Evolutionary conservation across 176 grass and related monocot species (phyloP).

Genomic region (Carex scoparia): DNA sequence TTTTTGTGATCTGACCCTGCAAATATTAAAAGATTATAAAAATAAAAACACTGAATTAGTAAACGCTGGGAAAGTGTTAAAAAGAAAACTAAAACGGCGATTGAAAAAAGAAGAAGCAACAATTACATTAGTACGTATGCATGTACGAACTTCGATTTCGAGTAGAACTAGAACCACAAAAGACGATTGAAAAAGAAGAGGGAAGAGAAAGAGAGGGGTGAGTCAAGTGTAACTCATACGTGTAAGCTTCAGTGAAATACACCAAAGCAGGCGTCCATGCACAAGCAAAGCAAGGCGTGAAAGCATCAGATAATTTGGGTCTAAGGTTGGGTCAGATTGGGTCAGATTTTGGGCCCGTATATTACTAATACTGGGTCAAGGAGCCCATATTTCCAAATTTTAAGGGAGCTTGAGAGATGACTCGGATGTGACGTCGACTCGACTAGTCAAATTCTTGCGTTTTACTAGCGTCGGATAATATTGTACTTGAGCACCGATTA

Average conservation of each 20-base stretch:
- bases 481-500: too few relatives aligned
- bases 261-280: background rate
- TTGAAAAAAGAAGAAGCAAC: background rate
- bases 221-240: background rate
- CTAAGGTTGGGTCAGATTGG: background rate
- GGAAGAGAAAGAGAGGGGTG: background rate
- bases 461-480: too few relatives aligned
- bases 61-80: background rate
- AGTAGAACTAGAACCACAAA: background rate
- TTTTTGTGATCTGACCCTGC: background rate
- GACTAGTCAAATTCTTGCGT: too few relatives aligned
- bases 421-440: too few relatives aligned
- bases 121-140: background rate
- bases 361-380: background rate
- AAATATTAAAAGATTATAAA: constrained; percentile 2
- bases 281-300: constrained; percentile 4
- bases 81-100: background rate
- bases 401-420: too few relatives aligned
- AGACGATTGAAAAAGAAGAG: background rate
- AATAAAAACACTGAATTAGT: background rate
- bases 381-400: background rate
- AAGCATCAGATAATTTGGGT: constrained; percentile 7
- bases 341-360: background rate
- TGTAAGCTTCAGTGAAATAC: background rate
- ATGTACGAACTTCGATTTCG: background rate